These are phyloP conservation scores for Citrus hindsii DNA, from an alignment of 345 rosid genomes.

Conservation along the genomic window DNA sequence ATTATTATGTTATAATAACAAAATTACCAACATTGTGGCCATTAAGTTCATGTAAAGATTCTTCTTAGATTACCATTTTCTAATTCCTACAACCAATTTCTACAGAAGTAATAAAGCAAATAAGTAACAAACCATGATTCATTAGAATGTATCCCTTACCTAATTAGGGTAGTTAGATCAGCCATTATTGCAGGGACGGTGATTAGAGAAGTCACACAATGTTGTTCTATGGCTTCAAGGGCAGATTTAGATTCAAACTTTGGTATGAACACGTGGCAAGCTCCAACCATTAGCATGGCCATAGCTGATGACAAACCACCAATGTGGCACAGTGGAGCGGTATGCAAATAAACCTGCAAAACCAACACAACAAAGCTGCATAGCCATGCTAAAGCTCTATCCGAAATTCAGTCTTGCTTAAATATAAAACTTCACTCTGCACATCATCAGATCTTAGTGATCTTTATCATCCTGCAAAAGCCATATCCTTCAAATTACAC, in stretches of 20 bases:
- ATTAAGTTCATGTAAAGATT: not conserved
- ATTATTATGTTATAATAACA: not conserved
- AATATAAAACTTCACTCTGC: not conserved
- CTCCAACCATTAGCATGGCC: constrained; percentile 91
- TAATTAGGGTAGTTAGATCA: constrained; percentile 48
- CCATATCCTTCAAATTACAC: not conserved
- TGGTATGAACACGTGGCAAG: constrained; percentile 67
- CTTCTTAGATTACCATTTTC: not conserved
- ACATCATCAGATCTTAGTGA: not conserved
- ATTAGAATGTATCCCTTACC: constrained; percentile 34
- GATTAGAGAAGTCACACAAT: constrained; percentile 72
- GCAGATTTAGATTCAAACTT: constrained; percentile 67
- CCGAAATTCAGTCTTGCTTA: not conserved
- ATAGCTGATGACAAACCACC: constrained; percentile 87
- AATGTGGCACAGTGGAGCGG: constrained; percentile 80
- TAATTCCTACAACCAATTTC: not conserved
- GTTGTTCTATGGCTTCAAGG: constrained; percentile 47
- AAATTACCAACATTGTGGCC: not conserved
- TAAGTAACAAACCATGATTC: not conserved
- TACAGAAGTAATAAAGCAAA: not conserved
- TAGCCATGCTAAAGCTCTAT: not conserved
- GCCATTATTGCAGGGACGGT: constrained; percentile 80
- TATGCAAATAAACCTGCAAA: constrained; percentile 81
- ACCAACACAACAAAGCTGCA: constrained; percentile 6
- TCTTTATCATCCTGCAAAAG: not conserved